These are phyloP conservation scores for Prosopis cineraria DNA, from an alignment of 306 rosid genomes.

Conservation along the genomic window DNA sequence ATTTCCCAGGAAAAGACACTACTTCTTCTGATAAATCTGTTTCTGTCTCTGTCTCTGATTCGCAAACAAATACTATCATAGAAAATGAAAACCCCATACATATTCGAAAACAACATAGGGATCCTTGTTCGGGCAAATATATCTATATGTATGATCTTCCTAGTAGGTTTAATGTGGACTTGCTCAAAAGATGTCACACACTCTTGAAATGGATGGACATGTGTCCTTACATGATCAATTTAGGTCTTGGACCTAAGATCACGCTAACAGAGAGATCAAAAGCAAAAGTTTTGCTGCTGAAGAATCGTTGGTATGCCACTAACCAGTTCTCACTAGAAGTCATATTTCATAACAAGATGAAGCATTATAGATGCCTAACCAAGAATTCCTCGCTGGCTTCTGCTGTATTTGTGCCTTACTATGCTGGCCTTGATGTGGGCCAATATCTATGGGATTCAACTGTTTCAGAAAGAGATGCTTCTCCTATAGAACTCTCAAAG, in stretches of 20 bases:
- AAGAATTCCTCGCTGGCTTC: conserved; percentile 59
- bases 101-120: neutral
- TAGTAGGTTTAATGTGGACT: conserved; percentile 49
- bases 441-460: conserved; percentile 50
- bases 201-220: conserved; percentile 48
- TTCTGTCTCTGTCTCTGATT: neutral
- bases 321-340: conserved; percentile 63
- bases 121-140: conserved; percentile 50
- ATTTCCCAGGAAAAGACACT: neutral
- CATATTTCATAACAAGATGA: conserved; percentile 64
- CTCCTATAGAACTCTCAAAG: conserved; percentile 42
- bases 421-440: conserved; percentile 61
- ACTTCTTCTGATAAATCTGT: neutral
- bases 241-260: conserved; percentile 50
- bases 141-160: conserved; percentile 54
- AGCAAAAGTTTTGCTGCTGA: neutral
- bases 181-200: conserved; percentile 45
- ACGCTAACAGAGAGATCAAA: conserved; percentile 22
- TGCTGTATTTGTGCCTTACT: conserved; percentile 61
- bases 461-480: conserved; percentile 48
- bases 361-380: conserved; percentile 61
- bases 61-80: neutral
- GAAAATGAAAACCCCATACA: conserved; percentile 10
- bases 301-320: conserved; percentile 54
- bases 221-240: conserved; percentile 50